Evolutionary conservation across 2,329 filamentous ascomycete genomes (phyloP), one percentile per base, ranked within the genome.

Genomic region (Pseudocercospora cruenta): DNA sequence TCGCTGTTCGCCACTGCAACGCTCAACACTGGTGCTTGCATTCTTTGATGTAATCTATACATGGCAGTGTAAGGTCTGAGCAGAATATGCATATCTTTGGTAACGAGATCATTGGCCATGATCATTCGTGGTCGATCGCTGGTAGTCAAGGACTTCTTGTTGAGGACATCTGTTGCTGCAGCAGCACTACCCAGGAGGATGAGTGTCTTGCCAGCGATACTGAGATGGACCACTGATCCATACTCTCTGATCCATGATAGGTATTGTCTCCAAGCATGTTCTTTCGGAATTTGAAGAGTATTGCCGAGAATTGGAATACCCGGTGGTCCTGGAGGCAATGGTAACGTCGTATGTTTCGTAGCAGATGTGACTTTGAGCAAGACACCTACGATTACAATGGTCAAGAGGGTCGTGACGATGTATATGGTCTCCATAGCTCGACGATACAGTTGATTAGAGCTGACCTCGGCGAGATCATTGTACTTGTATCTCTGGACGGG

Each of bases 81-180:
- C 16, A 47, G 21, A 2, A 47, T 47, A 5, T 47, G 43, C 43
- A 47, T 47, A 19, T 47, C 6, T 19, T 47, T 47, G 43, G 43
- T 47, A 14, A 62, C 33, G 10, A 62, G 51, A 39, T 62, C 60
- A 3, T 51, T 31, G 8, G 53, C 47, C 31, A 62, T 53, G 31
- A 49, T 51, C 60, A 55, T 33, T 5, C 47, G 39, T 57, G 51
- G 45, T 57, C 24, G n/a, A 39, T 43, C 47, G 53, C 24, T 31
- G 4, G 53, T 26, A 10, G 6, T 47, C 43, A 47, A 47, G n/a
- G 43, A 47, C 43, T 47, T 47, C 43, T 47, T 47, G 43, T 47
- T 47, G 8, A 47, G 43, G n/a, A 19, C n/a, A 47, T 47, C 43
- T 47, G 43, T 47, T 47, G 43, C 43, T 19, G 43, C 43, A 8